These are phyloP conservation scores for Pterocarpus macrocarpus DNA, from an alignment of 306 rosid genomes.

Conservation along the genomic window DNA sequence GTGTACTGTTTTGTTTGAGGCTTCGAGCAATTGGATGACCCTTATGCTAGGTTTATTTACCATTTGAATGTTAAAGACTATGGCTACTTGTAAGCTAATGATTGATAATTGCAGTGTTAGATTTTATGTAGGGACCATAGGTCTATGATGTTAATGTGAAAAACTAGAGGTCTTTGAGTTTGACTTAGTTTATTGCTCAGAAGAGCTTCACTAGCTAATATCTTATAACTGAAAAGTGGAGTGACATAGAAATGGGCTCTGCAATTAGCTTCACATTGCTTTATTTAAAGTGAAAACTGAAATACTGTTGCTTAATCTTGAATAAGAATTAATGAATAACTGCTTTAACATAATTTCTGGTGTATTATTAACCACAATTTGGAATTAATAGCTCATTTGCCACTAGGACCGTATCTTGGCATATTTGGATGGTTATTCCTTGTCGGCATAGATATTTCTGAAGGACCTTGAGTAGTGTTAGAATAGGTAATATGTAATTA, in stretches of 20 bases:
- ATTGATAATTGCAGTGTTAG: background rate
- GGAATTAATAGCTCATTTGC: background rate
- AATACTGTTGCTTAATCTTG: background rate
- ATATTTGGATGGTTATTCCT: slow-evolving; percentile 19
- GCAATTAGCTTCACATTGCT: background rate
- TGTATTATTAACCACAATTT: background rate
- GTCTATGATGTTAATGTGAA: slow-evolving; percentile 1
- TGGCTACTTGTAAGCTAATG: background rate
- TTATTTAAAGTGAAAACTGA: background rate
- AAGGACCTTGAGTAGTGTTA: slow-evolving; percentile 2
- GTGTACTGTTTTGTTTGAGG: background rate
- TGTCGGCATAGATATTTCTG: background rate
- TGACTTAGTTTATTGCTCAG: background rate
- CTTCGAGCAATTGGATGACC: background rate
- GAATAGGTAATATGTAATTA: background rate
- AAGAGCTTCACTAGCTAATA: slow-evolving; percentile 6
- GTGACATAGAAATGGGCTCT: background rate
- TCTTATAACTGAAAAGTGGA: background rate
- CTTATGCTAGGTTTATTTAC: background rate
- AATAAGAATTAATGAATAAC: slow-evolving; percentile 22
- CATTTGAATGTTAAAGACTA: background rate
- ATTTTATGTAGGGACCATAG: background rate
- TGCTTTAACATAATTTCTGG: slow-evolving; percentile 6
- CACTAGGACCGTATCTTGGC: background rate
- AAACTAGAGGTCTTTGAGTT: background rate